Base-by-base conservation (phyloP, 139 green algal species). In the Gonium pectorale region DNA sequence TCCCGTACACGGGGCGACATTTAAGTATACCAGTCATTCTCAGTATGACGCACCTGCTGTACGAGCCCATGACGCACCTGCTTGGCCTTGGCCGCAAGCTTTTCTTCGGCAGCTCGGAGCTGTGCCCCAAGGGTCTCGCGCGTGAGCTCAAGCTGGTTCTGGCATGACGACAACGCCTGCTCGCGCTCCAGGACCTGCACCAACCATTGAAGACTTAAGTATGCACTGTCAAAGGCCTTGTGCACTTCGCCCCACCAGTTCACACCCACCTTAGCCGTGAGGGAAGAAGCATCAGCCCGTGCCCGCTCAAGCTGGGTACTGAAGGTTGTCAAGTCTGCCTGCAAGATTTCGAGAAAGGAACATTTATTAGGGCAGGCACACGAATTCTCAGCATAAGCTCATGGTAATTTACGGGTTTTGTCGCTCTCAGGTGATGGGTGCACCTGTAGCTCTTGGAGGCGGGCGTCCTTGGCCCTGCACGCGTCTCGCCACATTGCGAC, bases 101-200 rank as follows among this genome's bases (percentile, higher is more conserved):
- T 80, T 6, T 67, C 52, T 43, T 85, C 64, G 26, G 37, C 64
- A 2, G 64, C 64, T 26, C 7, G 64, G 64, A 77, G 49, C 79
- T 77, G 64, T 24, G 79, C 64, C 1, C 66, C 64, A 35, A 85
- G 66, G 64, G 64, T 77, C 11, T 68, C 79, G 40, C 80, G 72
- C n/a, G n/a, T 13, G 2, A 68, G 59, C 33, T 70, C 40, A 33
- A 43, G n/a, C 43, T 83, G 52, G 13, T 79, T 62, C 44, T 75
- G 21, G n/a, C 33, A 33, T 1, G 69, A 46, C 24, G 46, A 37
- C 60, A 79, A 49, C 17, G 63, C 63, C 64, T 85, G 79, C 31
- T 85, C 79, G 19, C 79, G 64, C 37, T 77, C 79, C 79, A 85
- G 35, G 3, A 85, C 79, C 64, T 77, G 78, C 59, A 69, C 63